Percentiles rank a stretch among this genome's conserved stretches.
These are phyloP conservation scores for Alternaria alternata DNA, from an alignment of 2,329 filamentous ascomycete genomes.

Conservation along the genomic window DNA sequence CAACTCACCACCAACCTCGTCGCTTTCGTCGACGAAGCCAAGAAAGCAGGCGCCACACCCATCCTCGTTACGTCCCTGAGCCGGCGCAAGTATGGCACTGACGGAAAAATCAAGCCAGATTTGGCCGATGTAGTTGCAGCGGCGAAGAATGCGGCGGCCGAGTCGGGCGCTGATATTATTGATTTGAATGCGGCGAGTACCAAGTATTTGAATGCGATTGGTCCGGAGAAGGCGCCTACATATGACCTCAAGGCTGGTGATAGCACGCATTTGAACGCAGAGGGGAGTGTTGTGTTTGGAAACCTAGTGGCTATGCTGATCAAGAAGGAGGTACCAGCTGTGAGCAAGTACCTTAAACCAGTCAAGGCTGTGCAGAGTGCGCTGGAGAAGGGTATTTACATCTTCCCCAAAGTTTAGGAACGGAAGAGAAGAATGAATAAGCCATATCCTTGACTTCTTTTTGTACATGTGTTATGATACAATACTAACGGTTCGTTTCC, in stretches of 20 bases:
- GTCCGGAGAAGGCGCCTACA: conserved; percentile 54
- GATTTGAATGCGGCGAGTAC: conserved; percentile 62
- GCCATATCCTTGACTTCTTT: background rate
- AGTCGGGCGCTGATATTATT: conserved; percentile 52
- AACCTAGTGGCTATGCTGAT: conserved; percentile 31
- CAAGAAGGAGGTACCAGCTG: conserved; percentile 12
- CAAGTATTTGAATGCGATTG: conserved; percentile 61
- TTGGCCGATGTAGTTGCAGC: conserved; percentile 56
- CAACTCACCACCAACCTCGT: conserved; percentile 62
- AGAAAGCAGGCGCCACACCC: conserved; percentile 41
- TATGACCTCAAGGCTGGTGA: conserved; percentile 56
- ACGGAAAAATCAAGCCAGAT: conserved; percentile 52
- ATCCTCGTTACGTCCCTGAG: conserved; percentile 64
- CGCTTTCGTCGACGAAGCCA: conserved; percentile 47
- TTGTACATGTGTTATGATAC: background rate
- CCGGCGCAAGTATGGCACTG: conserved; percentile 56
- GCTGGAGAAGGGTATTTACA: conserved; percentile 22
- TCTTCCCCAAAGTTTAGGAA: conserved; percentile 14
- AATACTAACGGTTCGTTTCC: background rate
- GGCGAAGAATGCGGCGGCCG: conserved; percentile 57
- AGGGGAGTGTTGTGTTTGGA: conserved; percentile 36
- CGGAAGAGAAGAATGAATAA: background rate
- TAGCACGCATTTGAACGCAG: conserved; percentile 31
- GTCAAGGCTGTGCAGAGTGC: conserved; percentile 19
- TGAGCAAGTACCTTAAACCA: conserved; percentile 25